phyloP scores from a whole-genome alignment of 129 eudicot genomes.

The Artemisia tridentata region DNA sequence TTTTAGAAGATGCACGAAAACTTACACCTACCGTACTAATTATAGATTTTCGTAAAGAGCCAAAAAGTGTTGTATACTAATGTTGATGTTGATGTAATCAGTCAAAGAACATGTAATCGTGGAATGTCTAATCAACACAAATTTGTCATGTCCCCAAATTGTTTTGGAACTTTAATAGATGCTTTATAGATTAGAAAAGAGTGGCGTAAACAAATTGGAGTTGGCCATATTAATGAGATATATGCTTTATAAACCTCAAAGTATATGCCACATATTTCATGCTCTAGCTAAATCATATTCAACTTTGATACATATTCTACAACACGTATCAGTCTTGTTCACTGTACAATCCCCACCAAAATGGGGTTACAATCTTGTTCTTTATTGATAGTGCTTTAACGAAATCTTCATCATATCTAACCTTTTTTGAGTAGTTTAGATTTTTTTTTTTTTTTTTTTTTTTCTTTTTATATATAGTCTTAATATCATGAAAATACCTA shows the following conservation, averaged over 20 bases:
- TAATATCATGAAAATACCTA: too few species aligned
- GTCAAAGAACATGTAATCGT: slow-evolving; percentile 7
- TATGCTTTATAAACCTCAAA: slow-evolving; percentile 9
- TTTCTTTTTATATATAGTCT: background rate
- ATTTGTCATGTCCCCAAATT: slow-evolving; percentile 10
- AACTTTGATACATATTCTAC: slow-evolving; percentile 12
- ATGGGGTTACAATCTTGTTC: too few species aligned
- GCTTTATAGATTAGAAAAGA: slow-evolving; percentile 2
- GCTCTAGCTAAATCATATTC: background rate
- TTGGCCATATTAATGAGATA: slow-evolving; percentile 14
- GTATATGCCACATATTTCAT: slow-evolving; percentile 9
- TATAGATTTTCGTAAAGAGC: background rate
- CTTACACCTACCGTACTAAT: slow-evolving; percentile 1
- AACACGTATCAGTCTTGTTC: background rate
- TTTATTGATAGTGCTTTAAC: background rate
- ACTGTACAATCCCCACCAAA: too few species aligned
- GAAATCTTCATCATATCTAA: background rate
- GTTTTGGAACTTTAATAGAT: slow-evolving; percentile 5
- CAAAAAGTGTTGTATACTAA: background rate
- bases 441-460: background rate
- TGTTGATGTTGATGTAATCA: slow-evolving; percentile 13
- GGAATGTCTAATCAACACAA: slow-evolving; percentile 22
- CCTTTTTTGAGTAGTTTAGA: background rate
- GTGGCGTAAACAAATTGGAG: slow-evolving; percentile 28
- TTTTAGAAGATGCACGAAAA: background rate